Conservation (phyloP, 139 green algal genomes). For the Penium margaritaceum region DNA sequence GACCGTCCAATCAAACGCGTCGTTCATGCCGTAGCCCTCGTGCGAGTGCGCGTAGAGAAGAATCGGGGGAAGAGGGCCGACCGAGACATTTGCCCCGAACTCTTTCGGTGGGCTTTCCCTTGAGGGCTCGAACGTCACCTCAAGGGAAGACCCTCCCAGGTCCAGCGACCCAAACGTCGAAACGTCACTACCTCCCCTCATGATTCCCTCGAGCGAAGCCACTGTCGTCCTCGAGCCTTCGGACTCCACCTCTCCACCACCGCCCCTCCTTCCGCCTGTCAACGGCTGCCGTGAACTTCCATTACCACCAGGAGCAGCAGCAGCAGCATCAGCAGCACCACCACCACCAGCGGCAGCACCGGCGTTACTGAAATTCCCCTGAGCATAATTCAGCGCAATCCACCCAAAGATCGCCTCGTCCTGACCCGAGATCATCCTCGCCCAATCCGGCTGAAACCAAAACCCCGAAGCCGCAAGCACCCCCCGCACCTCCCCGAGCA, state of each 20-base stretch:
- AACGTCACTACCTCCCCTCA: too few species aligned
- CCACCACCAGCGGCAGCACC: too few species aligned
- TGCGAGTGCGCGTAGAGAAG: constrained; percentile 39
- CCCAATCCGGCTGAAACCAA: constrained; percentile 66
- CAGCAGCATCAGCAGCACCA: too few species aligned
- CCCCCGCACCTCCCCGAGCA: constrained; percentile 48
- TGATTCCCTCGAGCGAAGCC: too few species aligned
- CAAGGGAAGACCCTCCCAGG: constrained; percentile 34
- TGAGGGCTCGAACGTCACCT: constrained; percentile 46
- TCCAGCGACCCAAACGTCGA: constrained; percentile 19
- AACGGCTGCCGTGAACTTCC: neutral
- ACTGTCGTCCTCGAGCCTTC: neutral
- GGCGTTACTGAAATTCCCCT: constrained; percentile 16
- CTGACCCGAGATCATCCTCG: constrained; percentile 64
- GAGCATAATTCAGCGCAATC: constrained; percentile 38
- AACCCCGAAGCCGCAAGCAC: constrained; percentile 44
- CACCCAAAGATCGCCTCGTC: constrained; percentile 77
- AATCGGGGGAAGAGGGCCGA: too few species aligned
- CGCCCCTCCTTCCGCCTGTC: neutral
- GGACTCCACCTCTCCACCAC: neutral
- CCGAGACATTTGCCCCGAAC: too few species aligned
- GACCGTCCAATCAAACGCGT: constrained; percentile 36
- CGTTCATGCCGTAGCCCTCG: constrained; percentile 35
- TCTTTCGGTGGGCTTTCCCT: too few species aligned
- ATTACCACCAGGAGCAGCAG: too few species aligned